phyloP scores from a whole-genome alignment of 805 yeast species.

The Zygotorulaspora sp. region DNA sequence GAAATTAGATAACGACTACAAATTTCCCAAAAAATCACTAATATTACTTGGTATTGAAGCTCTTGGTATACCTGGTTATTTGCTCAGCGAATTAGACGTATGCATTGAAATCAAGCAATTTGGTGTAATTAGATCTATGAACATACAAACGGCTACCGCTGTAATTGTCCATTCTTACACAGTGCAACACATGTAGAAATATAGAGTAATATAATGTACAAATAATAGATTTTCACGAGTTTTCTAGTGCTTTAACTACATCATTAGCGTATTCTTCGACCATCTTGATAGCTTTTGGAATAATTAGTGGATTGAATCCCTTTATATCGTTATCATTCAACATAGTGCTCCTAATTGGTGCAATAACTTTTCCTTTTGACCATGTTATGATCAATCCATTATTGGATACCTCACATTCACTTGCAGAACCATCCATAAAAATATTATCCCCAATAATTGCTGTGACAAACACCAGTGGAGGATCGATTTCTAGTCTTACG shows the following conservation, averaged over 20 bases:
- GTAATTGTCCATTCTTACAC: slow-evolving; percentile 90
- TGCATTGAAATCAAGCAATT: slow-evolving; percentile 89
- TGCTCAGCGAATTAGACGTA: slow-evolving; percentile 74
- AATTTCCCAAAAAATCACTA: slow-evolving; percentile 75
- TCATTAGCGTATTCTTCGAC: slow-evolving; percentile 57
- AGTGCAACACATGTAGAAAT: slow-evolving; percentile 31
- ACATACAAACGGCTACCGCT: slow-evolving; percentile 94
- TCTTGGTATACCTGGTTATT: slow-evolving; percentile 86
- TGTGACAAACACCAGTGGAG: slow-evolving; percentile 69
- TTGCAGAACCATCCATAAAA: slow-evolving; percentile 80
- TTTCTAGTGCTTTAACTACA: slow-evolving; percentile 56
- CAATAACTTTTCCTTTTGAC: slow-evolving; percentile 58
- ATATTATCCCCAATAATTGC: slow-evolving; percentile 67
- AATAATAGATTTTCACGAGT: slow-evolving; percentile 16
- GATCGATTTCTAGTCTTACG: slow-evolving; percentile 54
- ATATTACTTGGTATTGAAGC: slow-evolving; percentile 80
- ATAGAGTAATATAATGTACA: slow-evolving; percentile 1
- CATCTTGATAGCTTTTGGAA: slow-evolving; percentile 53
- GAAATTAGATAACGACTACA: slow-evolving; percentile 54
- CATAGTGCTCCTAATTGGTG: slow-evolving; percentile 71
- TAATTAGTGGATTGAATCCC: slow-evolving; percentile 47
- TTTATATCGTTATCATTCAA: slow-evolving; percentile 48
- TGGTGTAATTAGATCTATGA: slow-evolving; percentile 92
- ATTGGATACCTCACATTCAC: slow-evolving; percentile 84
- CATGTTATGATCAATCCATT: slow-evolving; percentile 75